phyloP scores from a whole-genome alignment of 306 rosid genomes.

The Dicorynia guianensis region DNA sequence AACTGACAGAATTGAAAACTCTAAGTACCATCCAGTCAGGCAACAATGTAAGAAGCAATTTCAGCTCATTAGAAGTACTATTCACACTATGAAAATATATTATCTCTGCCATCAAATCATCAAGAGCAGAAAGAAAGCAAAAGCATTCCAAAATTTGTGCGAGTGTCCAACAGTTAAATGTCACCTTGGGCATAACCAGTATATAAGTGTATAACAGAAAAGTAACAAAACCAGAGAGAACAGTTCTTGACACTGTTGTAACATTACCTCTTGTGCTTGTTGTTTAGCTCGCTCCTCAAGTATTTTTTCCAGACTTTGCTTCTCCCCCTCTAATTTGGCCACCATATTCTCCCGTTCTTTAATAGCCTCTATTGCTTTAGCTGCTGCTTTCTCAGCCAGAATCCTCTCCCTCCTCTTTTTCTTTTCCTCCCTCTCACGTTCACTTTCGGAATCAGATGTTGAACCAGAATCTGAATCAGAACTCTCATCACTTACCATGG shows the following conservation, averaged over 20 bases:
- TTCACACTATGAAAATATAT: neutral
- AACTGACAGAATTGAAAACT: slow-evolving; percentile 14
- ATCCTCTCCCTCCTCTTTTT: slow-evolving; percentile 71
- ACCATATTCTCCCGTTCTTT: slow-evolving; percentile 86
- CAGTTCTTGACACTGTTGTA: slow-evolving; percentile 15
- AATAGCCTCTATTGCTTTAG: slow-evolving; percentile 79
- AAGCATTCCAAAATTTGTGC: slow-evolving; percentile 10
- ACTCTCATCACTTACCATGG: slow-evolving; percentile 69
- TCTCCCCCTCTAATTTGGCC: slow-evolving; percentile 97
- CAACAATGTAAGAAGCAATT: neutral
- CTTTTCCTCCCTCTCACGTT: slow-evolving; percentile 85
- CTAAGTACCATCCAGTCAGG: slow-evolving; percentile 15
- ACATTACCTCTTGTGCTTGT: slow-evolving; percentile 90
- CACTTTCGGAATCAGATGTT: slow-evolving; percentile 83
- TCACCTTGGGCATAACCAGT: slow-evolving; percentile 19
- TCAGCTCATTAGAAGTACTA: slow-evolving; percentile 26
- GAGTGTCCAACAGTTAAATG: slow-evolving; percentile 11
- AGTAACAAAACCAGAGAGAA: slow-evolving; percentile 29
- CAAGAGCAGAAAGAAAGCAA: slow-evolving; percentile 23
- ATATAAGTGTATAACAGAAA: neutral
- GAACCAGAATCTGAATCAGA: slow-evolving; percentile 83
- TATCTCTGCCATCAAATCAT: slow-evolving; percentile 20
- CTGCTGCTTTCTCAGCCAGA: slow-evolving; percentile 90
- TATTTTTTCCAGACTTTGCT: slow-evolving; percentile 92
- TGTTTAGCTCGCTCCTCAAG: slow-evolving; percentile 85